These are phyloP conservation scores for Poa pratensis DNA, from an alignment of 176 grass and related monocot species.

Conservation along the genomic window DNA sequence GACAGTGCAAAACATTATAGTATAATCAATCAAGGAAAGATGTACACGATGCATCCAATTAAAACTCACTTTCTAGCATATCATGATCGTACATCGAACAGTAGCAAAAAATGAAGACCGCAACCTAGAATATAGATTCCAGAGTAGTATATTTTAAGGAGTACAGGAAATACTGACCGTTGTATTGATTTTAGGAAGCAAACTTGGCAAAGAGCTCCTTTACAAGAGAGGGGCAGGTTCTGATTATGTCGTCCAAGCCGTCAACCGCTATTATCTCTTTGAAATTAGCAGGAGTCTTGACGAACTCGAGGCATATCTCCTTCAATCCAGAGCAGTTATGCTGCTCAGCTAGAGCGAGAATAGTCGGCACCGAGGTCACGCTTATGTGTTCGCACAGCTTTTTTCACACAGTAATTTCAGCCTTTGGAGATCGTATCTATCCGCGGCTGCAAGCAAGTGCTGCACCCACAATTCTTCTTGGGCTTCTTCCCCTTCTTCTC, in stretches of 20 bases:
- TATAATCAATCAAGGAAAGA: not conserved
- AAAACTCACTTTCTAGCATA: not conserved
- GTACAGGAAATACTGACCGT: not conserved
- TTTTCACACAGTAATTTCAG: not conserved
- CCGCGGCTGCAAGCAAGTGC: not conserved
- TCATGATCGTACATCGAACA: not conserved
- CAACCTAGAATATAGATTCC: not conserved
- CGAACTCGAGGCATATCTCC: not conserved
- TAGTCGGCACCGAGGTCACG: not conserved
- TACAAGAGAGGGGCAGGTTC: not conserved
- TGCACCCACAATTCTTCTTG: not conserved
- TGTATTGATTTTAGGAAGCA: not conserved
- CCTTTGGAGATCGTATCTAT: constrained; percentile 16
- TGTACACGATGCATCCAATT: not conserved
- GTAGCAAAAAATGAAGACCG: not conserved
- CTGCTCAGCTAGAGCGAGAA: not conserved
- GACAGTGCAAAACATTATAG: not conserved
- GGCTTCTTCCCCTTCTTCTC: not conserved
- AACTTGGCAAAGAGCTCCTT: not conserved
- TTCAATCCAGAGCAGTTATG: not conserved
- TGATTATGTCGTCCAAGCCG: not conserved
- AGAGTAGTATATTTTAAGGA: not conserved
- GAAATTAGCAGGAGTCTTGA: not conserved
- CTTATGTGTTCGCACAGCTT: not conserved
- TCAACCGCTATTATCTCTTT: not conserved